phyloP scores from a whole-genome alignment of 2,329 filamentous ascomycete species.

The Aspergillus hortae region DNA sequence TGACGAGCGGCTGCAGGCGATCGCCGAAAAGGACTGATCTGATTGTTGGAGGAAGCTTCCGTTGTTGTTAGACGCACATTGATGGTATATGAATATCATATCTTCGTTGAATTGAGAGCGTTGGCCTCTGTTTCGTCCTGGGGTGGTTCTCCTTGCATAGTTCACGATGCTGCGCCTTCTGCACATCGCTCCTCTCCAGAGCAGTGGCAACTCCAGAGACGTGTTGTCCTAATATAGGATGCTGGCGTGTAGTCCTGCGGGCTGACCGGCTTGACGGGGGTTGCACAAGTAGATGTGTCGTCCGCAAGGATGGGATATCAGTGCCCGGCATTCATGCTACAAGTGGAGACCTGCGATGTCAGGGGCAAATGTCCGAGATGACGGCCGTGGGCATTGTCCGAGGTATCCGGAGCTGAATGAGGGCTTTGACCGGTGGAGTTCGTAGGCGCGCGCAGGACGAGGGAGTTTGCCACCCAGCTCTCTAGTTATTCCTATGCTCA shows the following conservation, averaged over 20 bases:
- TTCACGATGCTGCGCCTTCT: not conserved
- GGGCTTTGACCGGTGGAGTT: not conserved
- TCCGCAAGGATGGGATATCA: not conserved
- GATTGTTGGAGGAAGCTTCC: constrained; percentile 13
- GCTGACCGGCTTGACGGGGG: not conserved
- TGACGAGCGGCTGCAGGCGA: constrained; percentile 94
- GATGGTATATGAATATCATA: constrained; percentile 17
- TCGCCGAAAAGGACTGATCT: constrained; percentile 92
- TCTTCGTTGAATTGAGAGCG: not conserved
- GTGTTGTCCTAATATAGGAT: not conserved
- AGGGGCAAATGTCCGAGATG: not conserved
- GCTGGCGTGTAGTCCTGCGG: not conserved
- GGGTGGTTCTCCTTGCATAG: not conserved
- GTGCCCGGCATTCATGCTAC: not conserved
- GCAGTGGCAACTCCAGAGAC: constrained; percentile 1
- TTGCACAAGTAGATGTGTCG: not conserved
- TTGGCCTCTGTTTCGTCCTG: not conserved
- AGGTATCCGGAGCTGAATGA: not conserved
- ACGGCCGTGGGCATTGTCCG: not conserved
- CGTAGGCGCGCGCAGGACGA: not conserved
- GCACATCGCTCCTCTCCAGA: not conserved
- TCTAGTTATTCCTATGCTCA: too few relatives aligned
- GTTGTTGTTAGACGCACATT: constrained; percentile 18
- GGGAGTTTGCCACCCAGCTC: not conserved
- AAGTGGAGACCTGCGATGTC: not conserved